Evolutionary conservation across 2,329 filamentous ascomycete species (phyloP).

Genomic region (Zalaria sp.): DNA sequence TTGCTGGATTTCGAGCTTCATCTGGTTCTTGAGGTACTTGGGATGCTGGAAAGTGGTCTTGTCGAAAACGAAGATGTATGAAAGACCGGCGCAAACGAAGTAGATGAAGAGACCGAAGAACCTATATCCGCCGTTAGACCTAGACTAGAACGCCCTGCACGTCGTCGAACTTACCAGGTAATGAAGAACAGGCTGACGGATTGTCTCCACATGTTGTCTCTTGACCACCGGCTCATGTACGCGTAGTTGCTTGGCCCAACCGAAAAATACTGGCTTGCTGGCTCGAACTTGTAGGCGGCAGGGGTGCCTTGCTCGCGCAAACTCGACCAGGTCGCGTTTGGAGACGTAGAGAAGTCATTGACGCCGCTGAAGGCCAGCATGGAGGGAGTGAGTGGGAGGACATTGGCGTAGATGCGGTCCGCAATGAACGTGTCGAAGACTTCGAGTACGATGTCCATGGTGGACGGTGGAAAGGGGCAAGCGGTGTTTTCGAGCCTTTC

Average conservation of each 20-base stretch:
- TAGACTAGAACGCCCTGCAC: neutral
- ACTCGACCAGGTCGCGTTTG: constrained; percentile 41
- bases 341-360: constrained; percentile 34
- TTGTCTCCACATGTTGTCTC: constrained; percentile 69
- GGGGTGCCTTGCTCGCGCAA: constrained; percentile 23
- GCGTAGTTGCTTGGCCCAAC: constrained; percentile 61
- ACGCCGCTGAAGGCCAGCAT: constrained; percentile 38
- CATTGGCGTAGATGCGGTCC: constrained; percentile 62
- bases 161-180: constrained; percentile 51
- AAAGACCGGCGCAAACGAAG: constrained; percentile 69
- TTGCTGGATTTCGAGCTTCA: constrained; percentile 72
- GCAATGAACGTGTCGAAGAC: constrained; percentile 66
- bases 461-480: constrained; percentile 14
- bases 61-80: constrained; percentile 83
- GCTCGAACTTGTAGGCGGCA: constrained; percentile 51
- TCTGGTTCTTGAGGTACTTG: constrained; percentile 90
- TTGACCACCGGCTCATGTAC: constrained; percentile 61
- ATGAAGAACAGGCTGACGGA: constrained; percentile 64
- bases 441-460: constrained; percentile 89
- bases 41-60: constrained; percentile 80
- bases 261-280: constrained; percentile 55
- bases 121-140: constrained; percentile 34
- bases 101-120: constrained; percentile 75
- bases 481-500: neutral
- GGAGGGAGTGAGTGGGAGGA: constrained; percentile 46